phyloP scores from a whole-genome alignment of 345 rosid species.

The Sisymbrium irio region DNA sequence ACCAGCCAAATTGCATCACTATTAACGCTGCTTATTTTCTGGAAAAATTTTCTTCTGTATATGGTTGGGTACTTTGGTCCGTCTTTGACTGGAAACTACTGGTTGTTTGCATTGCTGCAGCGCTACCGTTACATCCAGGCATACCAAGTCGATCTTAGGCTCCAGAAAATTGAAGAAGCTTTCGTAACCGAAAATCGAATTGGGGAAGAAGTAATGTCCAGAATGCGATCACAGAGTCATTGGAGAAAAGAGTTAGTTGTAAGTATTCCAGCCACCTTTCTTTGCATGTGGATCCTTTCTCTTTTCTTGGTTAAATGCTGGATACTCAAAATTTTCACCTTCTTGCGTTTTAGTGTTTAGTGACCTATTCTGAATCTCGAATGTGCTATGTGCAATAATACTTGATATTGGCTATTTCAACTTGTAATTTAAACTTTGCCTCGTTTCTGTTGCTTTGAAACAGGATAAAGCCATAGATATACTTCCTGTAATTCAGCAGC shows the following conservation, averaged over 20 bases:
- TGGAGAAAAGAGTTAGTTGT: conserved; percentile 76
- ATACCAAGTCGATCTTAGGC: conserved; percentile 63
- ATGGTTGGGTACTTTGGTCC: background rate
- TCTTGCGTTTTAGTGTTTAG: background rate
- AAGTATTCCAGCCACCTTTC: conserved; percentile 42
- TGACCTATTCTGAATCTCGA: background rate
- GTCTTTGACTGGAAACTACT: conserved; percentile 20
- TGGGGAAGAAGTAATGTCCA: conserved; percentile 51
- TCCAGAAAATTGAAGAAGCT: conserved; percentile 64
- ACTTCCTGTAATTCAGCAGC: conserved; percentile 73
- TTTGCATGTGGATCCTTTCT: conserved; percentile 4
- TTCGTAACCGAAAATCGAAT: conserved; percentile 42
- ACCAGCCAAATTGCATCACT: background rate
- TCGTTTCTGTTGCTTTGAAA: conserved; percentile 27
- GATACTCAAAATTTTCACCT: background rate
- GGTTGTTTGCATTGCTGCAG: conserved; percentile 45
- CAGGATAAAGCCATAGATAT: conserved; percentile 66
- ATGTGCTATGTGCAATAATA: background rate
- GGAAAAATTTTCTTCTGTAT: background rate
- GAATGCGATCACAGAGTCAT: conserved; percentile 63
- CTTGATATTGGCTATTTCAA: conserved; percentile 16
- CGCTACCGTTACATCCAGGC: conserved; percentile 89
- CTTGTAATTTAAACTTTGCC: background rate
- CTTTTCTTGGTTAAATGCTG: background rate
- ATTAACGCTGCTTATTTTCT: background rate